Base-by-base conservation (phyloP, 1,284 basidiomycete genomes). In the Volvariella volvacea region DNA sequence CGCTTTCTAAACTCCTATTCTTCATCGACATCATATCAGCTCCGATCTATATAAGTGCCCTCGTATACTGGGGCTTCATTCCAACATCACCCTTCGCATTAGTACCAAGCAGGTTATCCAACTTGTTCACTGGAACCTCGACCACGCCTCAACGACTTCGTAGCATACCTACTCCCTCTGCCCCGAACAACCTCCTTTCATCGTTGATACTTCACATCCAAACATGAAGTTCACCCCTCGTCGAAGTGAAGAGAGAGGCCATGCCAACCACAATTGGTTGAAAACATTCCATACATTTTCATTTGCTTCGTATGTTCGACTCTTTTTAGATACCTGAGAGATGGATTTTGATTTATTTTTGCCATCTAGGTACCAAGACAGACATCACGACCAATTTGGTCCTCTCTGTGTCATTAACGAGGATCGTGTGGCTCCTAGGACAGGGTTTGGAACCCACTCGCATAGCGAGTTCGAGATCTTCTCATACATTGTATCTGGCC, bases 401-500 rank as follows among this genome's bases (percentile, higher is more conserved):
- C 58, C 74, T 19, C 71, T 90, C 2, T 77, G 85, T 3, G 81
- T 88, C 39, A 76, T 97, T 61, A 97, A 96, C 65, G 93, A 96
- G 63, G 93, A 96, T 57, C 80, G 91, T 25, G 90, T 96, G 21
- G 77, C 76, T 2, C 68, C 88, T 3, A 59, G 65, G 2, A 84
- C 80, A 4, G 94, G 93, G 0, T 97, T 97, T 54, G 91, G 89
- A 2, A 83, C 81, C 0, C 92, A 97, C 56, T 71, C 74, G 6
- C 94, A 97, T 60, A 71, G 78, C 25, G 86, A 89, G 58, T 89
- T 90, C 53, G 92, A 98, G 59, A 97, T 97, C 53, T 96, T 94
- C 68, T 86, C 83, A 1, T 94, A 96, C 53, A 66, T 92, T 40
- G 77, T 92, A 22, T 58, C 64, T n/a, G 90, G 90, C 2, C 71